Evolutionary conservation across 192 early-diverging fungal genomes (phyloP).

Genomic region (Umbelopsis vinacea): DNA sequence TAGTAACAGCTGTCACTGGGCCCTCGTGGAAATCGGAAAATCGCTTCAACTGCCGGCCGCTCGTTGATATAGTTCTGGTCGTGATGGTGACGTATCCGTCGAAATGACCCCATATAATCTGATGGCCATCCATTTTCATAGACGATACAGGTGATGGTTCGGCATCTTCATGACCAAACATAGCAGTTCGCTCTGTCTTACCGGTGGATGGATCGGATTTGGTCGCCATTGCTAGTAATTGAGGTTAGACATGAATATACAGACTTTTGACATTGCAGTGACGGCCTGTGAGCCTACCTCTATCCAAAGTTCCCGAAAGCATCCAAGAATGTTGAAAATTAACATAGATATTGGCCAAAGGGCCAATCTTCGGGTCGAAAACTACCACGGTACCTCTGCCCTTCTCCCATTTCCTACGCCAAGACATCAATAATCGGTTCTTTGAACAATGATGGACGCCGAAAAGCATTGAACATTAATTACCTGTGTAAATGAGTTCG

Average conservation of each 20-base stretch:
- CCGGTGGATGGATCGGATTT: constrained; percentile 62
- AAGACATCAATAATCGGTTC: background rate
- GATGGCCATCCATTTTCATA: constrained; percentile 62
- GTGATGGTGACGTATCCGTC: constrained; percentile 58
- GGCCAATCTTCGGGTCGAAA: constrained; percentile 64
- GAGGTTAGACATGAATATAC: background rate
- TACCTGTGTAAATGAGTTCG: constrained; percentile 44
- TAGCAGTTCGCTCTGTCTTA: constrained; percentile 60
- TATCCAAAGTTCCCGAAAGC: constrained; percentile 51
- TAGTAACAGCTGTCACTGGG: constrained; percentile 41
- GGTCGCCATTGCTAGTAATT: constrained; percentile 52
- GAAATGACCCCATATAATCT: constrained; percentile 61
- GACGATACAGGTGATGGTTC: constrained; percentile 40
- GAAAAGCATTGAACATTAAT: background rate
- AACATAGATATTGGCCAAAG: constrained; percentile 50
- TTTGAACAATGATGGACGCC: no score
- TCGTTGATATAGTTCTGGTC: constrained; percentile 44
- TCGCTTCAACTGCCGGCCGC: constrained; percentile 45
- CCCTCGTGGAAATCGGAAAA: constrained; percentile 61
- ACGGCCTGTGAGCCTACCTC: constrained; percentile 40
- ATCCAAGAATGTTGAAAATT: constrained; percentile 57
- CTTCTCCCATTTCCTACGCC: constrained; percentile 50
- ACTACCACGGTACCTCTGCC: constrained; percentile 47
- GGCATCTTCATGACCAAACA: constrained; percentile 52
- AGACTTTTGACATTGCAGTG: background rate